Evolutionary conservation across 1,284 basidiomycete genomes (phyloP).

Genomic region (Phellopilus nigrolimitatus): DNA sequence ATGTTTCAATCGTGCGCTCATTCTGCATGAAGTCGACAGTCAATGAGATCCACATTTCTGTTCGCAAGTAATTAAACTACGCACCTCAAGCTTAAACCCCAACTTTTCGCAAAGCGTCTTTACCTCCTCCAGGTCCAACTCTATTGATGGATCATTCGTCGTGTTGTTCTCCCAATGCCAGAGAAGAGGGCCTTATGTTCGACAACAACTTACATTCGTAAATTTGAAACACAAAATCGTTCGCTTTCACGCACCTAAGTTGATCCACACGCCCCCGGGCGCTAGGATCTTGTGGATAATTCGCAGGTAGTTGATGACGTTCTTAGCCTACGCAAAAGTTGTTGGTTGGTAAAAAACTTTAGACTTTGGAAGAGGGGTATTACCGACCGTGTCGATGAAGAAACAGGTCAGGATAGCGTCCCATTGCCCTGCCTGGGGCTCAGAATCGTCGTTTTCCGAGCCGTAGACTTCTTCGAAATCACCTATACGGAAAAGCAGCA

Average conservation of each 20-base stretch:
- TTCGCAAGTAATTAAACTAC: too few species aligned
- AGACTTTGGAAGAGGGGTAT: slow-evolving; percentile 8
- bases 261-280: slow-evolving; percentile 88
- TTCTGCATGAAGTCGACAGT: slow-evolving; percentile 47
- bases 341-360: not conserved
- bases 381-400: slow-evolving; percentile 89
- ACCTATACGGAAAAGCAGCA: slow-evolving; percentile 38
- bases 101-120: slow-evolving; percentile 70
- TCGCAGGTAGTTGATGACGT: slow-evolving; percentile 85
- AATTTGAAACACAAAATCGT: not conserved
- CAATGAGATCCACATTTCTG: not conserved
- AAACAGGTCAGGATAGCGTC: slow-evolving; percentile 92
- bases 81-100: slow-evolving; percentile 80
- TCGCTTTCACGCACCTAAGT: slow-evolving; percentile 51
- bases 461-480: slow-evolving; percentile 94
- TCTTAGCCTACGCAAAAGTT: slow-evolving; percentile 62
- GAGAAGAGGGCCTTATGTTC: slow-evolving; percentile 76
- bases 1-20: slow-evolving; percentile 74
- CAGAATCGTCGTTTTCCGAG: slow-evolving; percentile 43
- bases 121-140: slow-evolving; percentile 86
- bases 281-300: slow-evolving; percentile 77
- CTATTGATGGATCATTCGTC: slow-evolving; percentile 77
- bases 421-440: slow-evolving; percentile 75
- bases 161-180: slow-evolving; percentile 96
- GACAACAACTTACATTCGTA: slow-evolving; percentile 3